Base-by-base conservation (phyloP, 352 stramenopile genomes). In the Pythium diclinum region DNA sequence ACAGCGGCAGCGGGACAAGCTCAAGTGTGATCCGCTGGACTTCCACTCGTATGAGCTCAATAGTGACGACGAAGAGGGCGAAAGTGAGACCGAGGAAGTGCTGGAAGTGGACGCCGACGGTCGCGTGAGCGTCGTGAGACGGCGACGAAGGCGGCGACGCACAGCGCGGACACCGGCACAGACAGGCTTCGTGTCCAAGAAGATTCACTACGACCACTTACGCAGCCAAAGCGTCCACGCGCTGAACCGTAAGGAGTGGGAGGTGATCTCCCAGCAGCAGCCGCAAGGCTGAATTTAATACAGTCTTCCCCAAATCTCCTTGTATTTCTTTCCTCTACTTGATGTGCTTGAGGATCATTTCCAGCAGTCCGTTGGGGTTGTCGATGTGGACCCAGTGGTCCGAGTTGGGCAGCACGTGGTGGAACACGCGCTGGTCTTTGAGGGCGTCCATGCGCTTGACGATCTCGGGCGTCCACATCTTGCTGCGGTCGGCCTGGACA, bases 301-400 rank as follows among this genome's bases (percentile, higher is more conserved):
- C 1, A 17, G n/a, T 42, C 10, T 42, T 17, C 36, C 36, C 13
- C 36, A 42, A 25, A 16, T 10, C 17, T 23, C 9, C 36, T 21
- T 13, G 40, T 47, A 21, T 47, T 57, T 42, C 5, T 19, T 21
- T 36, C 23, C 0, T 19, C 40, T 48, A 53, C 42, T 61, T 30
- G 17, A 53, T 52, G 21, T 28, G 40, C 48, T 58, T 19, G 78
- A 85, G 65, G 33, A 94, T 79, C 48, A 91, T 80, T 38, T 84
- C 65, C 57, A 94, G 74, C n/a, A 94, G 71, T 7, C 83, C 85
- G 21, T 66, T 54, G 0, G 84, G 82, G 69, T 94, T 94, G 75
- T 94, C 85, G 25, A 94, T 90, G 69, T 94, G 85, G 63, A 94
- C 81, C 85, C 85, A 94, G 64, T 94, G 85, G n/a, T 83, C 85